phyloP scores from a whole-genome alignment of 805 yeast genomes.

The Nakazawaea laoshanensis region DNA sequence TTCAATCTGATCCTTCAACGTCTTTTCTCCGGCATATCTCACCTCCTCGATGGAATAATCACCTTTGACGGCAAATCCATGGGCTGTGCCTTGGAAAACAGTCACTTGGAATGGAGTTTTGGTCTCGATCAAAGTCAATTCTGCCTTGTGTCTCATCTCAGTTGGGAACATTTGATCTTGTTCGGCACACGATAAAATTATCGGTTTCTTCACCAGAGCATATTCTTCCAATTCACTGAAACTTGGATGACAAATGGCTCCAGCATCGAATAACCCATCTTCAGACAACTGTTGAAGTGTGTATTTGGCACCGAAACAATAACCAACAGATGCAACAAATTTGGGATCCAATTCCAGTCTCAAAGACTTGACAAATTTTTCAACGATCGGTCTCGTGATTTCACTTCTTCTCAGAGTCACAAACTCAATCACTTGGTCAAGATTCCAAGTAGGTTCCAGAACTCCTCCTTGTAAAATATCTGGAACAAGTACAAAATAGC shows the following conservation, averaged over 20 bases:
- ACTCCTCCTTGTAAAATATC: conserved; percentile 59
- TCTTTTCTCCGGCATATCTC: conserved; percentile 61
- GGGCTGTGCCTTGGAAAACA: conserved; percentile 54
- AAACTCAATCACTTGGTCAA: not conserved
- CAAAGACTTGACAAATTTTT: conserved; percentile 35
- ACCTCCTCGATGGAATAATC: conserved; percentile 46
- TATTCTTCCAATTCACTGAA: conserved; percentile 60
- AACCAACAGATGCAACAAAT: conserved; percentile 56
- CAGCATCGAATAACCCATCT: conserved; percentile 35
- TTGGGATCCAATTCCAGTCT: conserved; percentile 34
- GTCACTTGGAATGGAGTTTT: conserved; percentile 52
- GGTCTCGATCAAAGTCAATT: conserved; percentile 43
- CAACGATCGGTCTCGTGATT: conserved; percentile 38
- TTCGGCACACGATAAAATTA: conserved; percentile 71
- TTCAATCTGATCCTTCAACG: conserved; percentile 36
- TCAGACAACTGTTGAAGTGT: conserved; percentile 42
- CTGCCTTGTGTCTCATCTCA: conserved; percentile 58
- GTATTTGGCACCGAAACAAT: conserved; percentile 81
- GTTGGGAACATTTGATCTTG: conserved; percentile 51
- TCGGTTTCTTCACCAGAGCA: conserved; percentile 44
- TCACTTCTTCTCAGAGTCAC: conserved; percentile 19
- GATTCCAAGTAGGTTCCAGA: conserved; percentile 21
- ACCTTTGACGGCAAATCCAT: conserved; percentile 80
- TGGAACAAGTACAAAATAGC: conserved; percentile 67
- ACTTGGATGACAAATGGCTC: conserved; percentile 83